Conservation (phyloP, 75 land plant species). For the Larix kaempferi region DNA sequence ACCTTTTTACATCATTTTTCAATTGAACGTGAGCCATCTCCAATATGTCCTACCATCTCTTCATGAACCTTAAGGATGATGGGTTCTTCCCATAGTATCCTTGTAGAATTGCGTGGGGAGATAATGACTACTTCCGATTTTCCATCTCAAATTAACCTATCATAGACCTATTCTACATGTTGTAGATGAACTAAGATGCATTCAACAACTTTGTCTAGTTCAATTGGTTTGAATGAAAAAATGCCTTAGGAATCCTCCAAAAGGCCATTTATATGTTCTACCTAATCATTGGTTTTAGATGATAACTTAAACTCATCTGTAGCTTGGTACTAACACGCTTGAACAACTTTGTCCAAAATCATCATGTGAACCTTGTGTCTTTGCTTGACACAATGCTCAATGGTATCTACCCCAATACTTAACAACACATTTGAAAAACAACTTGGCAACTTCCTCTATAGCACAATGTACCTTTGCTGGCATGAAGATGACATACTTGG, state of each 20-base stretch:
- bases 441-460: background rate
- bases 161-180: background rate
- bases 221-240: background rate
- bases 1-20: too few relatives aligned
- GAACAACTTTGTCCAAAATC: background rate
- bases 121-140: too few relatives aligned
- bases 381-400: background rate
- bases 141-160: too few relatives aligned
- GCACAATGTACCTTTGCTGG: background rate
- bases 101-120: too few relatives aligned
- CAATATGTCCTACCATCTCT: too few relatives aligned
- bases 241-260: too few relatives aligned
- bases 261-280: too few relatives aligned
- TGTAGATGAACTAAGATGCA: background rate
- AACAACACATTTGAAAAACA: background rate
- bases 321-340: background rate
- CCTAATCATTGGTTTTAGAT: background rate
- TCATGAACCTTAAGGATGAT: too few relatives aligned
- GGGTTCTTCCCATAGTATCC: too few relatives aligned
- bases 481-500: constrained; percentile 13
- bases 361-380: background rate
- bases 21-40: too few relatives aligned
- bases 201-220: background rate
- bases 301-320: background rate
- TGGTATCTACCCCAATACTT: background rate